A percentile compares a stretch with the other conserved stretches of the same genome.
Evolutionary conservation across 129 eudicot genomes (phyloP).

Genomic region (Helianthus annuus): HanXRQr2.0-SUNRISE NC_035448.2:195055597-195056096

Average conservation of each 20-base stretch:
- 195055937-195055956: slow-evolving; percentile 95
- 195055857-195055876: neutral
- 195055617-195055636: no score
- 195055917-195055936: slow-evolving; percentile 90
- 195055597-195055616: no score
- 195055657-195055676: no score
- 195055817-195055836: neutral
- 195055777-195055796: no score
- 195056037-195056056: neutral
- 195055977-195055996: neutral
- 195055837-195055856: no score
- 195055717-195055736: no score
- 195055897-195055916: slow-evolving; percentile 99
- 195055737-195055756: no score
- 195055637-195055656: no score
- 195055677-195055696: no score
- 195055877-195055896: slow-evolving; percentile 55
- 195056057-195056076: slow-evolving; percentile 76
- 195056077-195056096: slow-evolving; percentile 72
- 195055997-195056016: slow-evolving; percentile 12
- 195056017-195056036: neutral
- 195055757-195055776: no score
- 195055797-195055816: no score
- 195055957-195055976: slow-evolving; percentile 99
- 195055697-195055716: no score